Conservation (phyloP, 106 monocot genomes). For the Acanthochlamys bracteata region DNA sequence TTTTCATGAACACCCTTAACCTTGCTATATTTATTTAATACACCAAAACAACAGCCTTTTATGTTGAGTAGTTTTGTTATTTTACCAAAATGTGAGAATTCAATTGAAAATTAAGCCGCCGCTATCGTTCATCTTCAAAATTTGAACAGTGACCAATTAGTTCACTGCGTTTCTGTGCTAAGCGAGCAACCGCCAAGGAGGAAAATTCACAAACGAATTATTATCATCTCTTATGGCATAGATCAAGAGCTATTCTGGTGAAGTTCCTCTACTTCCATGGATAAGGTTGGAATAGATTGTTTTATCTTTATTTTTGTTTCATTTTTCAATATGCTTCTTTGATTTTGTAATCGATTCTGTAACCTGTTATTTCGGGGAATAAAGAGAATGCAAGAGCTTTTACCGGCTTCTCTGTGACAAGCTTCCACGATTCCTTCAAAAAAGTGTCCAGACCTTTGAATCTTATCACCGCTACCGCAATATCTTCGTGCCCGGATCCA, state of each 20-base stretch:
- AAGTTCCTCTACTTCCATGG: constrained; percentile 89
- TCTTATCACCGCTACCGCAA: constrained; percentile 54
- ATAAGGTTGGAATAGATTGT: constrained; percentile 32
- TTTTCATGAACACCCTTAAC: too few relatives aligned
- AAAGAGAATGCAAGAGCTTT: constrained; percentile 39
- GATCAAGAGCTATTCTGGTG: constrained; percentile 69
- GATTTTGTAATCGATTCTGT: too few relatives aligned
- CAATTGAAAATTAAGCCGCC: too few relatives aligned
- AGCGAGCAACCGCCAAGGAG: too few relatives aligned
- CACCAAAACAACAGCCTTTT: too few relatives aligned
- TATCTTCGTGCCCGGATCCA: constrained; percentile 85
- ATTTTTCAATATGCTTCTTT: not conserved
- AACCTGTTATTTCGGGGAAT: constrained; percentile 39
- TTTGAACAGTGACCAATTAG: too few relatives aligned
- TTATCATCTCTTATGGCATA: constrained; percentile 60
- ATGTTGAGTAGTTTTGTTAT: too few relatives aligned
- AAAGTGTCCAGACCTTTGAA: constrained; percentile 77
- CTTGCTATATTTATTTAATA: too few relatives aligned
- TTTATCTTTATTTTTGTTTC: not conserved
- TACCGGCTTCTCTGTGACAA: constrained; percentile 59
- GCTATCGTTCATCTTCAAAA: too few relatives aligned
- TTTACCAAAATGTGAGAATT: too few relatives aligned
- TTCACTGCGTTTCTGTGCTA: too few relatives aligned
- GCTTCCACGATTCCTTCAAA: constrained; percentile 97
- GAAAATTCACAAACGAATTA: constrained; percentile 35